A percentile compares a stretch with the other conserved stretches of the same genome.
phyloP scores from a whole-genome alignment of 805 yeast genomes.

The Metschnikowia aberdeeniae region DNA sequence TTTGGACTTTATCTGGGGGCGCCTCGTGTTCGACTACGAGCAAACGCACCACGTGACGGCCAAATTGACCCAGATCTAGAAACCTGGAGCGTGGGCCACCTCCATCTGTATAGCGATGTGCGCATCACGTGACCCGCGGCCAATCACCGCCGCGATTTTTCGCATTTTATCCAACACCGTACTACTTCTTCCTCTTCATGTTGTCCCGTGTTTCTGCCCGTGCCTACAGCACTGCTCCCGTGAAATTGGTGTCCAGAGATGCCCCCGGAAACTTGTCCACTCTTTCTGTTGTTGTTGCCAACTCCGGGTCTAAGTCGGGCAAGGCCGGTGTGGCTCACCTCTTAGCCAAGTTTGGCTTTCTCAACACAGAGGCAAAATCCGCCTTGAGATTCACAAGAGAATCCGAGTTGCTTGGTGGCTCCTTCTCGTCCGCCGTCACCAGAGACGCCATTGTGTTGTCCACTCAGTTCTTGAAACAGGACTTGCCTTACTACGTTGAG shows the following conservation, averaged over 20 bases:
- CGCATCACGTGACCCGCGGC: conserved; percentile 19
- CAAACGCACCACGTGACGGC: conserved; percentile 37
- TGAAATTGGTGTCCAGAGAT: conserved; percentile 52
- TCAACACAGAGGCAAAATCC: conserved; percentile 76
- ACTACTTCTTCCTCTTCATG: conserved; percentile 20
- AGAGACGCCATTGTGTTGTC: conserved; percentile 81
- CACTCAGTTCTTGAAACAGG: conserved; percentile 80
- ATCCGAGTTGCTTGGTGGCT: conserved; percentile 89
- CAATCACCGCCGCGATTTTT: conserved; percentile 20
- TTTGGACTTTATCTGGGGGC: conserved; percentile 80
- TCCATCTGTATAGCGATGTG: background rate
- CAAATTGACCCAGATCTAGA: conserved; percentile 48
- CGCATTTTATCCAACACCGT: conserved; percentile 9
- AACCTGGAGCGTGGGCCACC: background rate
- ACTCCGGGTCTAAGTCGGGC: conserved; percentile 77
- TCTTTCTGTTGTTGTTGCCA: conserved; percentile 70
- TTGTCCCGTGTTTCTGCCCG: conserved; percentile 41
- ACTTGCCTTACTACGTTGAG: conserved; percentile 87
- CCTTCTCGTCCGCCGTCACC: conserved; percentile 61
- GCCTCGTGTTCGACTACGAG: conserved; percentile 60
- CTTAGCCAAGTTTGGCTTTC: conserved; percentile 77
- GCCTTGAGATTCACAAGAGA: conserved; percentile 93
- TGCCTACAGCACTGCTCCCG: conserved; percentile 42
- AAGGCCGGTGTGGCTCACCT: conserved; percentile 83
- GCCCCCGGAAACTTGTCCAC: conserved; percentile 66